Evolutionary conservation across 2,329 filamentous ascomycete species (phyloP).

Genomic region (Diaporthe sp.): DNA sequence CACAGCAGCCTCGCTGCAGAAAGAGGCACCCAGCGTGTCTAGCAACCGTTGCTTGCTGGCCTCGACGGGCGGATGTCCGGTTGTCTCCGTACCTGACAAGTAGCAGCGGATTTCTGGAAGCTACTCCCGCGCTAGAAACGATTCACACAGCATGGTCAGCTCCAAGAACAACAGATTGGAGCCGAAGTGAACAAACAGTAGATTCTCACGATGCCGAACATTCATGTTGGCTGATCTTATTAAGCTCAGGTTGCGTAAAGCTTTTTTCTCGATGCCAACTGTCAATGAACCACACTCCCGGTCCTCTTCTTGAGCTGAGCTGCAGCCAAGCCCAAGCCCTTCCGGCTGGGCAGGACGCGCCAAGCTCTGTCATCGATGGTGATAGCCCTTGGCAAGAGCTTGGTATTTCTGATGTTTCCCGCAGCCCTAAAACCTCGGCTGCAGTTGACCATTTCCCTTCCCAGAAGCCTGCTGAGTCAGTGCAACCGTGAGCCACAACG

Average conservation of each 20-base stretch:
- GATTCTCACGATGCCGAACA: not conserved
- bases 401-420: slow-evolving; percentile 21
- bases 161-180: not conserved
- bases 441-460: slow-evolving; percentile 4
- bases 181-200: not conserved
- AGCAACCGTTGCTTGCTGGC: not conserved
- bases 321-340: slow-evolving; percentile 16
- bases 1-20: not conserved
- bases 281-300: slow-evolving; percentile 4
- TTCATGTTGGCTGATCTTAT: not conserved
- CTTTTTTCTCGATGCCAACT: not conserved
- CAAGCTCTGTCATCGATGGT: slow-evolving; percentile 9
- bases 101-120: not conserved
- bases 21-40: not conserved
- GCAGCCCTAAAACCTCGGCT: not conserved
- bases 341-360: slow-evolving; percentile 4
- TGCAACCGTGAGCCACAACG: not conserved
- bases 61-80: not conserved
- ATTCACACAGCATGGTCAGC: not conserved
- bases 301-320: not conserved
- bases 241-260: not conserved
- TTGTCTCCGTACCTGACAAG: not conserved
- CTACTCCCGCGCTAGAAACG: not conserved
- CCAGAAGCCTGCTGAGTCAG: not conserved
- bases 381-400: slow-evolving; percentile 31